Evolutionary conservation across 2,329 filamentous ascomycete species (phyloP).

Genomic region (Colletotrichum sp.): DNA sequence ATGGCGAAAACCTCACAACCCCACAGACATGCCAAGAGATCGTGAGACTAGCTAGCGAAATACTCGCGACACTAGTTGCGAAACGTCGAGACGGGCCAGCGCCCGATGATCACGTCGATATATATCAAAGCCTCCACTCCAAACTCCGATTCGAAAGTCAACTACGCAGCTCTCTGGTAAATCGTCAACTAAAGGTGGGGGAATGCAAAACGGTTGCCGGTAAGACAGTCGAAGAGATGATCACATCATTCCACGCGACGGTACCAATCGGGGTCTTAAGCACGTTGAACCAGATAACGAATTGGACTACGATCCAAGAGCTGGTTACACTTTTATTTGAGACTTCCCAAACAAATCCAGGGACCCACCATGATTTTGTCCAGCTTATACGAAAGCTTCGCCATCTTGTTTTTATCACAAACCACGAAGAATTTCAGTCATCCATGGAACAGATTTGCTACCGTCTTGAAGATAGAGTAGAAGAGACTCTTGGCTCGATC

Average conservation of each 20-base stretch:
- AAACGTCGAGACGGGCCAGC: not conserved
- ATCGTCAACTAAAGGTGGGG: not conserved
- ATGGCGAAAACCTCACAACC: not conserved
- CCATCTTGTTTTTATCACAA: not conserved
- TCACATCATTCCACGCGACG: not conserved
- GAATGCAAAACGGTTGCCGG: not conserved
- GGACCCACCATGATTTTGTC: not conserved
- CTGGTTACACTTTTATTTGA: not conserved
- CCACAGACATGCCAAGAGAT: not conserved
- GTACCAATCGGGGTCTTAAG: constrained; percentile 4
- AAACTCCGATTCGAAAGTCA: not conserved
- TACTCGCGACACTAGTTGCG: not conserved
- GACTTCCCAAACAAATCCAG: not conserved
- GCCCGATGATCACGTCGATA: not conserved
- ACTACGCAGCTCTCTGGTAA: not conserved
- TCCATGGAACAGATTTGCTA: not conserved
- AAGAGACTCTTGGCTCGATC: not conserved
- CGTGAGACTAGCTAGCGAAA: not conserved
- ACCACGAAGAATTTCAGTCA: not conserved
- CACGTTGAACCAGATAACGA: not conserved
- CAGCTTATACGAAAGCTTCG: not conserved
- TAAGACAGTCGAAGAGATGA: not conserved
- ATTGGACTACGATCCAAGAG: not conserved
- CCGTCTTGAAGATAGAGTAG: not conserved
- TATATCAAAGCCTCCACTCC: not conserved